Conservation (phyloP, 768 basidiomycete genomes). For the Psilocybe tampanensis region DNA sequence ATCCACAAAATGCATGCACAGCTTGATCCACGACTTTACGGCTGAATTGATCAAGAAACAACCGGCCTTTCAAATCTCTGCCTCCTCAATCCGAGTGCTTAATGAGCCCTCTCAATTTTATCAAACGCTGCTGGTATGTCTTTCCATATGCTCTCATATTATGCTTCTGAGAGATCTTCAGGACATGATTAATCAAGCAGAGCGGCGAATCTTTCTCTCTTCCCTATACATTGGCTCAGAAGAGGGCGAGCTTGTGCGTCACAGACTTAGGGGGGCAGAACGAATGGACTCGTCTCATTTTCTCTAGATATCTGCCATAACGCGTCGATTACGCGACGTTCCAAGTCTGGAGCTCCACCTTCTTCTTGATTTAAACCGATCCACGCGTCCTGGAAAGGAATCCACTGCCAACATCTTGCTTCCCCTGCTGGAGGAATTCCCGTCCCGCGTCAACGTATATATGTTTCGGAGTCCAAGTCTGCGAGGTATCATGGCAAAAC, state of each 20-base stretch:
- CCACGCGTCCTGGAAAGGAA: conserved; percentile 71
- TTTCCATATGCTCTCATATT: neutral
- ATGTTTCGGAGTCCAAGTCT: conserved; percentile 90
- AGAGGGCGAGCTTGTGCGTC: conserved; percentile 77
- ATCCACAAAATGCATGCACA: conserved; percentile 29
- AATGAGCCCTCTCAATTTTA: conserved; percentile 63
- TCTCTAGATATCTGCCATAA: conserved; percentile 72
- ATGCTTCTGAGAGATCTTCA: conserved; percentile 30
- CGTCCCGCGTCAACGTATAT: conserved; percentile 70
- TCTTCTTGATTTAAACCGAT: conserved; percentile 80
- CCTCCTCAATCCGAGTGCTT: conserved; percentile 55
- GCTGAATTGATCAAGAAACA: conserved; percentile 38
- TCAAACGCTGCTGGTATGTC: conserved; percentile 50
- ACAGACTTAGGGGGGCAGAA: conserved; percentile 29
- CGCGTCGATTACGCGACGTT: conserved; percentile 57
- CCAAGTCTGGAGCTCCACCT: conserved; percentile 68
- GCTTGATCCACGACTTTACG: conserved; percentile 39
- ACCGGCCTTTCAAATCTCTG: conserved; percentile 49
- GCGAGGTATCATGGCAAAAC: conserved; percentile 65
- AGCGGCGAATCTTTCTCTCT: conserved; percentile 83
- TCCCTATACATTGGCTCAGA: conserved; percentile 86
- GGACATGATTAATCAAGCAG: conserved; percentile 80
- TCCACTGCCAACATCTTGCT: conserved; percentile 70
- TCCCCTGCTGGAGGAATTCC: conserved; percentile 74
- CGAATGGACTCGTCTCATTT: neutral